A percentile compares a stretch with the other conserved stretches of the same genome.
Evolutionary conservation across 2,329 filamentous ascomycete genomes (phyloP).

Genomic region (Epichloe uncinata): DNA sequence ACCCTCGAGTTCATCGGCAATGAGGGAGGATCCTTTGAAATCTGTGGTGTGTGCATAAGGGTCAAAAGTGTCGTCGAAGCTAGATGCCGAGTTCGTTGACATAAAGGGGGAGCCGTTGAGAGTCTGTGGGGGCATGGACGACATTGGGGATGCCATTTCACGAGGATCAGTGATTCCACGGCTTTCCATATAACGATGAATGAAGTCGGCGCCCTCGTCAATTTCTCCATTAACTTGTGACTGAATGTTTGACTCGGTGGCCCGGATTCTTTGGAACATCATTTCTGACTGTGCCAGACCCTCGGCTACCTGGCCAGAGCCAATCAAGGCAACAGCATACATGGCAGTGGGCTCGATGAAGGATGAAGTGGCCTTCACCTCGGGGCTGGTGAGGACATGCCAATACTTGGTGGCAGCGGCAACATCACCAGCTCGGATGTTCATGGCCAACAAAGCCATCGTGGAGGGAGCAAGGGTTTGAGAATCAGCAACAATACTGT

Average conservation of each 20-base stretch:
- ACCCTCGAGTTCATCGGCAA: slow-evolving; percentile 81
- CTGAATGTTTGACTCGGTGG: slow-evolving; percentile 35
- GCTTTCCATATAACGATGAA: slow-evolving; percentile 43
- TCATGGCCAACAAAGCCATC: slow-evolving; percentile 74
- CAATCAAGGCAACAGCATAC: slow-evolving; percentile 80
- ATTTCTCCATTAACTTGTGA: slow-evolving; percentile 61
- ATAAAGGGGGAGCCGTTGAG: slow-evolving; percentile 34
- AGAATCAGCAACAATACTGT: slow-evolving; percentile 39
- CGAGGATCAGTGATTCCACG: slow-evolving; percentile 43
- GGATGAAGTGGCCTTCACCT: slow-evolving; percentile 43
- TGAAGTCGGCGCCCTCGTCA: slow-evolving; percentile 69
- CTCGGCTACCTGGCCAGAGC: slow-evolving; percentile 71
- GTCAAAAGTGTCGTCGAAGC: slow-evolving; percentile 73
- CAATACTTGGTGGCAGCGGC: slow-evolving; percentile 67
- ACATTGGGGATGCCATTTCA: slow-evolving; percentile 33
- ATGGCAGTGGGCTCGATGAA: slow-evolving; percentile 83
- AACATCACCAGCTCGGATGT: slow-evolving; percentile 70
- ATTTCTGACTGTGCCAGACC: slow-evolving; percentile 65
- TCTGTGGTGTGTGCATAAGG: slow-evolving; percentile 85
- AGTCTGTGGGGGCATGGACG: slow-evolving; percentile 31
- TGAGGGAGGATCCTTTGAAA: slow-evolving; percentile 80
- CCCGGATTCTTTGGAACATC: slow-evolving; percentile 77
- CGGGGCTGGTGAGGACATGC: slow-evolving; percentile 54
- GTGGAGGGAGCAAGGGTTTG: slow-evolving; percentile 44
- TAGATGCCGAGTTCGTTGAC: slow-evolving; percentile 42